Evolutionary conservation across 768 basidiomycete genomes (phyloP), one percentile per base, ranked within the genome.

Genomic region (Boletus vermiculosoides): DNA sequence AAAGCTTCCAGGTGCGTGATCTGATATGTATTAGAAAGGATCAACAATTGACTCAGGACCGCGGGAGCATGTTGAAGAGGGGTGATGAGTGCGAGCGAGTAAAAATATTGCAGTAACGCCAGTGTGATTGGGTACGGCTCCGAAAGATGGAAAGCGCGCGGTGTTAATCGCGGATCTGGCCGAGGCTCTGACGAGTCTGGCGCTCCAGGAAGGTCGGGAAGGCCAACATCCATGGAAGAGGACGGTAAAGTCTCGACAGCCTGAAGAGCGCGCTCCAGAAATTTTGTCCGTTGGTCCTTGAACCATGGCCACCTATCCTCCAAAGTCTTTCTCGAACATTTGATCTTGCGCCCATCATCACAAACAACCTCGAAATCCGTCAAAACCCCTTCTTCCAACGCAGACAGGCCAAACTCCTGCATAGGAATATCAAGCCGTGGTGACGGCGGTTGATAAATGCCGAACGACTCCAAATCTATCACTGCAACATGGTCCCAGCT

Each of bases 281-380:
- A 85, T 50, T 76, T 75, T 50, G 75, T 69, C 20, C 87, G 76
- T 66, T 92, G 86, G 51, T 85, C 83, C 62, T 83, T 82, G 79
- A 99, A 94, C 96, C 96, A 99, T 2, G 90, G 85, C 96, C 96
- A 99, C 34, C 95, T 82, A 34, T 93, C 88, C 67, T 92, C 88
- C 30, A 99, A 77, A n/a, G 93, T 69, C 68, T 82, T 86, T 46
- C 92, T 80, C 23, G 93, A 94, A 69, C 92, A 94, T 50, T 80
- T 75, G 59, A 99, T 83, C 62, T 82, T 83, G 53, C 91, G 80
- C 2, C 92, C 92, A 70, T 98, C 96, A 62, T 95, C 92, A 67
- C 93, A 95, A 15, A 96, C 74, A 56, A 99, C 80, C 66, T 95
- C 92, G 63, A 98, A 98, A 73, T 99, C 96, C 1, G 91, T 81